Base-by-base conservation (phyloP, 2,329 filamentous ascomycete species). In the Atkinsonella texensis region DNA sequence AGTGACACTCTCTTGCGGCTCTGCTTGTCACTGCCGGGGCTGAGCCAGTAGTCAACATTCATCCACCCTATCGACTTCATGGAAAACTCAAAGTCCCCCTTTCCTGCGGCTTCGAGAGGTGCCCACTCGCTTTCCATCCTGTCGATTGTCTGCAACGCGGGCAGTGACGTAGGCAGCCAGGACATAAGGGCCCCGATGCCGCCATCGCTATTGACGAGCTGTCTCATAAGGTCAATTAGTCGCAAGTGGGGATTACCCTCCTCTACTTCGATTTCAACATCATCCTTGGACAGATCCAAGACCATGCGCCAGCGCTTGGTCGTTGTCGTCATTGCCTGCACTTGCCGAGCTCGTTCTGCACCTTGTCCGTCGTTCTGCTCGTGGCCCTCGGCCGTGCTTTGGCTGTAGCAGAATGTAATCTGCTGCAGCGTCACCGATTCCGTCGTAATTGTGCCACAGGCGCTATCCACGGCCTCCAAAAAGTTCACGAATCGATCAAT, bases 401-500 rank as follows among this genome's bases (percentile, higher is more conserved):
- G 20, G 49, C 71, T 72, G 63, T 93, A 94, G n/a, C 74, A 78
- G 63, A 93, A 89, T 2, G 76, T 70, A 6, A 93, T 75, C 55
- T 77, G 72, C 57, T 73, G 71, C 51, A 91, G 71, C 15, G 77
- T 80, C 51, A 84, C 74, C 41, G 75, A 70, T 57, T 83, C 75
- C 61, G 77, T 77, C 43, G 70, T 70, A 38, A 86, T 75, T 49
- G 75, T 72, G 15, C 72, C 73, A 46, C 72, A 70, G 57, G 78
- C 72, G 55, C 73, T 70, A 51, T 80, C 72, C 55, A 90, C 77
- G 1, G 83, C 80, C 44, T 81, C 76, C 28, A 89, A 72, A 59
- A 87, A 87, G 43, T 77, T 76, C 40, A 88, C 81, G 31, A 93
- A 74, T 18, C 84, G 79, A 59, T 86, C 80, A 52, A 93, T 78